Evolutionary conservation across 2,329 filamentous ascomycete genomes (phyloP).

Genomic region (Dryadomyces quercivorus): DNA sequence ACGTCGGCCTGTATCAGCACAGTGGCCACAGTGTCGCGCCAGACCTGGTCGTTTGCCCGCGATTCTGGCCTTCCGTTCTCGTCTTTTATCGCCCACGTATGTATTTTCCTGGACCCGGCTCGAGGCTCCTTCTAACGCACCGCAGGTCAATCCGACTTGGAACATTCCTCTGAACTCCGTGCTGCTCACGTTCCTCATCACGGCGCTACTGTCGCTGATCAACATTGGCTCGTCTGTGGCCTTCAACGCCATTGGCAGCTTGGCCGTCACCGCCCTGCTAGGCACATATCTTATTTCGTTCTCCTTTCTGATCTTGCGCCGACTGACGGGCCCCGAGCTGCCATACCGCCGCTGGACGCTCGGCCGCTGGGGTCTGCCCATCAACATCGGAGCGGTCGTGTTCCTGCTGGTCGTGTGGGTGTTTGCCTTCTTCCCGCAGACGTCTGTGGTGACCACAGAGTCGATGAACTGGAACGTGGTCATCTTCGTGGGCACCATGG

Average conservation of each 20-base stretch:
- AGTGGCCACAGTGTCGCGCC: slow-evolving; percentile 43
- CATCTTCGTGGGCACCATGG: slow-evolving; percentile 26
- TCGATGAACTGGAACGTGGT: slow-evolving; percentile 40
- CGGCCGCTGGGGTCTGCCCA: slow-evolving; percentile 25
- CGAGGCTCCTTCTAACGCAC: neutral
- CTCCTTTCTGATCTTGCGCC: slow-evolving; percentile 28
- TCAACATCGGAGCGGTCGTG: slow-evolving; percentile 29
- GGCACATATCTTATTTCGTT: slow-evolving; percentile 38
- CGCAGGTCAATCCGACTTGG: slow-evolving; percentile 12
- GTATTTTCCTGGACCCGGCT: neutral
- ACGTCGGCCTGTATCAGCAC: slow-evolving; percentile 37
- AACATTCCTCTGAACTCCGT: slow-evolving; percentile 32
- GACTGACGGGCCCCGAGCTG: slow-evolving; percentile 25
- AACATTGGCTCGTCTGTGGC: slow-evolving; percentile 38
- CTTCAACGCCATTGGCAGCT: slow-evolving; percentile 40
- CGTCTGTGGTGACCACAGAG: slow-evolving; percentile 20
- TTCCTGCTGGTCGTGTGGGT: slow-evolving; percentile 34
- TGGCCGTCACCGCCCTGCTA: slow-evolving; percentile 36
- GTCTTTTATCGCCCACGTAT: slow-evolving; percentile 24
- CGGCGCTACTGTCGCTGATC: slow-evolving; percentile 32
- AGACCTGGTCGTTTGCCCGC: slow-evolving; percentile 43
- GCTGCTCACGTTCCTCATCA: slow-evolving; percentile 33
- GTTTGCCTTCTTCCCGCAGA: slow-evolving; percentile 34
- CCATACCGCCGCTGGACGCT: slow-evolving; percentile 28
- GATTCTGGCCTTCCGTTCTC: slow-evolving; percentile 30